Conservation (phyloP, 306 rosid genomes). For the Bauhinia variegata region DNA sequence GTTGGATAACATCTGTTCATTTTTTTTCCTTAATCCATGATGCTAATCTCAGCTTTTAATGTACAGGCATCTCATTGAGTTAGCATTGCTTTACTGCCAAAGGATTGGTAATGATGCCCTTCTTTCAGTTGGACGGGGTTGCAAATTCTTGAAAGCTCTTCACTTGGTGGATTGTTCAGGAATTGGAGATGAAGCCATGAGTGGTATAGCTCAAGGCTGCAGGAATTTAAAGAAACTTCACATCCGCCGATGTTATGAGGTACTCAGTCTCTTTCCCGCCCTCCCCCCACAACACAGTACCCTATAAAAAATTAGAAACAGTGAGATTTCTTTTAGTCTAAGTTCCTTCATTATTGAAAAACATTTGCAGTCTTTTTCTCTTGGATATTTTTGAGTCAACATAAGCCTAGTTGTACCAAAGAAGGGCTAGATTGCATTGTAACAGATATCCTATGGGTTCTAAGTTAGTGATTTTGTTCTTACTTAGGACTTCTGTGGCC, state of each 20-base stretch:
- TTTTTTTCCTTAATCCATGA: constrained; percentile 1
- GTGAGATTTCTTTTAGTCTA: constrained; percentile 1
- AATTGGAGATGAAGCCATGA: constrained; percentile 88
- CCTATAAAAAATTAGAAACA: background rate
- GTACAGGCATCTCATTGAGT: constrained; percentile 74
- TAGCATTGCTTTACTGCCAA: constrained; percentile 85
- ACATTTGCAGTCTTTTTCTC: background rate
- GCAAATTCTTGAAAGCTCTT: constrained; percentile 85
- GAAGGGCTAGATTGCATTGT: background rate
- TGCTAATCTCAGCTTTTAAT: constrained; percentile 38
- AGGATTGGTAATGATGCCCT: constrained; percentile 77
- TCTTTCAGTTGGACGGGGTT: constrained; percentile 76
- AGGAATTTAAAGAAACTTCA: constrained; percentile 84
- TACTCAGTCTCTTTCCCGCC: constrained; percentile 32
- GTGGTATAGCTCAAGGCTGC: constrained; percentile 86
- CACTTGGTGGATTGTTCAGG: constrained; percentile 93
- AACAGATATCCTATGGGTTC: constrained; percentile 7
- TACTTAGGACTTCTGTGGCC: background rate
- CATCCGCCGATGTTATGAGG: constrained; percentile 94
- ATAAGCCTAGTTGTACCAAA: background rate
- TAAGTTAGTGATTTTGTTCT: background rate
- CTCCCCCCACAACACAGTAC: background rate
- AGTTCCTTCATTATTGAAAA: background rate
- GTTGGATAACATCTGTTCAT: background rate
- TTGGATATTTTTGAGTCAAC: constrained; percentile 4